Percentiles rank a stretch among this genome's conserved stretches.
Evolutionary conservation across 306 rosid species (phyloP).

Genomic region (Astragalus glycyphyllos): DNA sequence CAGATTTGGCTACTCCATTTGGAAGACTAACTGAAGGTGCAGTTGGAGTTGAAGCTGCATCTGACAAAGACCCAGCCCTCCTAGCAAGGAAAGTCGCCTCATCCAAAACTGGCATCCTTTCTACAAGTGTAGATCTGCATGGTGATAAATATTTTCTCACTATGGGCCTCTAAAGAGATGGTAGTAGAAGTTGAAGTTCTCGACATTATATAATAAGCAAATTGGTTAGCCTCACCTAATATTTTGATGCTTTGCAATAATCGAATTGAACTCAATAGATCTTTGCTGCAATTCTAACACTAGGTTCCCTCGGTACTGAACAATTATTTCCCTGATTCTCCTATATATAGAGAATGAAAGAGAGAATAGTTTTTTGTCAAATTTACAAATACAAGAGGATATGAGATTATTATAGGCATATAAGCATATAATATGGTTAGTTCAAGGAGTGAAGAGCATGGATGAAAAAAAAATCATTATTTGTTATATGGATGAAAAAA

Average conservation of each 20-base stretch:
- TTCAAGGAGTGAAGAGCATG: conserved; percentile 14
- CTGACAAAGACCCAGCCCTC: conserved; percentile 70
- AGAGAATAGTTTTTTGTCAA: conserved; percentile 40
- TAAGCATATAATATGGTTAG: not conserved
- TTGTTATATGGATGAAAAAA: conserved; percentile 22
- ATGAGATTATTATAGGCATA: conserved; percentile 26
- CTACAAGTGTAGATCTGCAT: conserved; percentile 81
- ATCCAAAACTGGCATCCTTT: conserved; percentile 97
- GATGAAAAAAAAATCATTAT: conserved; percentile 26
- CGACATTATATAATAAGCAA: conserved; percentile 25
- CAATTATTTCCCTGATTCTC: conserved; percentile 79
- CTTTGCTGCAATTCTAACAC: conserved; percentile 98
- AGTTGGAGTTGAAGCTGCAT: conserved; percentile 60
- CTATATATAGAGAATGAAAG: conserved; percentile 50
- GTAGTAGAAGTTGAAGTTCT: conserved; percentile 27
- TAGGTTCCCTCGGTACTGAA: conserved; percentile 81
- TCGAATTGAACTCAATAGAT: conserved; percentile 82
- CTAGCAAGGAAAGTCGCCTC: conserved; percentile 80
- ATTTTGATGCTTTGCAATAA: conserved; percentile 80
- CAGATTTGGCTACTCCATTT: conserved; percentile 78
- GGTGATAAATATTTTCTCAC: conserved; percentile 9
- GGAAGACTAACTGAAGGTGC: conserved; percentile 70
- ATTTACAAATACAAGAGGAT: conserved; percentile 31
- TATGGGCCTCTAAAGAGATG: conserved; percentile 11
- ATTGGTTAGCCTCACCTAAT: conserved; percentile 65